Percentiles rank a stretch among this genome's conserved stretches.
Conservation (phyloP, 495 filamentous ascomycete genomes). For the Penicillium lividum region DNA sequence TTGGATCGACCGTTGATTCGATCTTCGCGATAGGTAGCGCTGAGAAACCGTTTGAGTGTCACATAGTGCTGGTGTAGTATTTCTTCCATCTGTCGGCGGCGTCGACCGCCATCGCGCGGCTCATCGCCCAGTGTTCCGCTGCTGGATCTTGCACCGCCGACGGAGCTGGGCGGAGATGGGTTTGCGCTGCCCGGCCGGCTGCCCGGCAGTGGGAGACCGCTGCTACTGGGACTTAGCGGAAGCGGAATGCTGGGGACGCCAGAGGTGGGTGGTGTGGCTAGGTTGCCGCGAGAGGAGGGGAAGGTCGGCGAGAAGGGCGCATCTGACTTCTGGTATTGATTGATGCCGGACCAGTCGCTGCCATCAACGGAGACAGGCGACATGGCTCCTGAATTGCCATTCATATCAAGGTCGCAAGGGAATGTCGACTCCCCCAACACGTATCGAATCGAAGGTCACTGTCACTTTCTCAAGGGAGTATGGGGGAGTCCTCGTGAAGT, state of each 20-base stretch:
- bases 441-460: not conserved
- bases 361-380: conserved; percentile 81
- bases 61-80: conserved; percentile 78
- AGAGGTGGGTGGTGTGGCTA: conserved; percentile 71
- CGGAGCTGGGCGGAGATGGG: conserved; percentile 83
- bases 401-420: conserved; percentile 47
- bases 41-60: conserved; percentile 74
- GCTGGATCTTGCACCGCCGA: conserved; percentile 75
- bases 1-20: conserved; percentile 73
- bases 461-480: not conserved
- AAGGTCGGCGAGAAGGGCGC: conserved; percentile 54
- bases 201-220: conserved; percentile 37
- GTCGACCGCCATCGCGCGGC: conserved; percentile 52
- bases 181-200: conserved; percentile 56
- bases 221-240: conserved; percentile 55
- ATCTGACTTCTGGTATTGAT: conserved; percentile 66
- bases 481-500: conserved; percentile 1
- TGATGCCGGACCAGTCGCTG: conserved; percentile 85
- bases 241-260: conserved; percentile 57
- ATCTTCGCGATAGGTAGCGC: conserved; percentile 68
- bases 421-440: conserved; percentile 3
- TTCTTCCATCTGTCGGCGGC: conserved; percentile 62
- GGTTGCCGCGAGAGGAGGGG: conserved; percentile 59
- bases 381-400: conserved; percentile 65
- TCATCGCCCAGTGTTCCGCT: conserved; percentile 65